phyloP scores from a whole-genome alignment of 805 yeast species.

The Saccharomycopsis lassenensis region DNA sequence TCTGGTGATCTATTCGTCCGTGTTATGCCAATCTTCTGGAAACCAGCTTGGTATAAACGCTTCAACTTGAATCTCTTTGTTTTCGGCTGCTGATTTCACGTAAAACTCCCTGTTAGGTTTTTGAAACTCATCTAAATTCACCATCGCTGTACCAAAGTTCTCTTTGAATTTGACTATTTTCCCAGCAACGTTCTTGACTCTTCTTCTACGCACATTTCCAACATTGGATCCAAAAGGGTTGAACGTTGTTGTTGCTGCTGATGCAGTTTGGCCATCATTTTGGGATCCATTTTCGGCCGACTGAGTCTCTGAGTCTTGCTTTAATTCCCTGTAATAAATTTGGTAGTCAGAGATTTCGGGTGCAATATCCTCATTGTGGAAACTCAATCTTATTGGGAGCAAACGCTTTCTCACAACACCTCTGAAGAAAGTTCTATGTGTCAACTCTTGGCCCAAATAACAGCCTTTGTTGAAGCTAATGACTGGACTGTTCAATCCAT shows the following conservation, averaged over 20 bases:
- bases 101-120: slow-evolving; percentile 13
- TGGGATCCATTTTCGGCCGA: neutral
- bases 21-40: slow-evolving; percentile 33
- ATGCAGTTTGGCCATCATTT: neutral
- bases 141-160: slow-evolving; percentile 9
- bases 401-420: slow-evolving; percentile 79
- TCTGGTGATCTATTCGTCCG: neutral
- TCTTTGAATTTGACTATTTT: slow-evolving; percentile 3
- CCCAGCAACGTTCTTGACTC: slow-evolving; percentile 8
- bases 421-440: slow-evolving; percentile 75
- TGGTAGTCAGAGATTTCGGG: slow-evolving; percentile 4
- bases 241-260: neutral
- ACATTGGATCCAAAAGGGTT: slow-evolving; percentile 15
- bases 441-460: slow-evolving; percentile 91
- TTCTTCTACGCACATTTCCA: neutral
- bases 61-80: slow-evolving; percentile 31
- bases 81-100: slow-evolving; percentile 15
- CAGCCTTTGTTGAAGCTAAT: slow-evolving; percentile 88
- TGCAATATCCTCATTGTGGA: slow-evolving; percentile 15
- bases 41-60: slow-evolving; percentile 67
- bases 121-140: slow-evolving; percentile 10
- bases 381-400: slow-evolving; percentile 48
- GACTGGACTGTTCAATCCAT: slow-evolving; percentile 22
- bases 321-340: slow-evolving; percentile 1
- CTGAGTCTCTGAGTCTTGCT: neutral